Evolutionary conservation across 1,139 yeast species (phyloP).

Genomic region (Eremothecium sinecaudum): DNA sequence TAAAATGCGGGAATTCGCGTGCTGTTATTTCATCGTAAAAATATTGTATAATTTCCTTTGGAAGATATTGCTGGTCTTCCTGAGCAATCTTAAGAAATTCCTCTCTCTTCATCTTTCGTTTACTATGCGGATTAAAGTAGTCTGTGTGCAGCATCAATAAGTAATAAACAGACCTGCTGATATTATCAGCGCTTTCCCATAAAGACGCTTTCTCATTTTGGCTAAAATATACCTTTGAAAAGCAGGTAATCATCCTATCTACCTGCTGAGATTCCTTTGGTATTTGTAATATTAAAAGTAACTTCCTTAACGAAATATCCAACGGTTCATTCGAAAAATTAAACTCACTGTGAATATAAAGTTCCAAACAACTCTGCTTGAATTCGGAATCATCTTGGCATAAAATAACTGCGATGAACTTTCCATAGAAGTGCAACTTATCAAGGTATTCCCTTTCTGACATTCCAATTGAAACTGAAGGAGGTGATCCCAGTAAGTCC

Average conservation of each 20-base stretch:
- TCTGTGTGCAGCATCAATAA: slow-evolving; percentile 63
- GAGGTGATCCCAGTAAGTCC: slow-evolving; percentile 23
- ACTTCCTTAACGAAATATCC: slow-evolving; percentile 51
- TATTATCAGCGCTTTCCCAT: slow-evolving; percentile 38
- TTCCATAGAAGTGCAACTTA: slow-evolving; percentile 32
- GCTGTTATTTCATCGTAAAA: slow-evolving; percentile 55
- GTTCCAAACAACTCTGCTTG: slow-evolving; percentile 32
- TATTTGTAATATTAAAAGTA: slow-evolving; percentile 45
- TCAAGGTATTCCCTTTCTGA: slow-evolving; percentile 32
- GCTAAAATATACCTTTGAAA: slow-evolving; percentile 41
- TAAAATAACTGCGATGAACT: slow-evolving; percentile 34
- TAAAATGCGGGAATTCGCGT: slow-evolving; percentile 39
- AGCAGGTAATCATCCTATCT: slow-evolving; percentile 50
- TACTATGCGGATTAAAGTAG: slow-evolving; percentile 53
- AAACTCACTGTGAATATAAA: slow-evolving; percentile 35
- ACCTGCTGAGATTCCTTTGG: slow-evolving; percentile 68
- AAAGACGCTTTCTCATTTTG: slow-evolving; percentile 22
- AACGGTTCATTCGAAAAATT: slow-evolving; percentile 45
- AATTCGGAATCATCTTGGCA: slow-evolving; percentile 33
- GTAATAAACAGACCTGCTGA: slow-evolving; percentile 51
- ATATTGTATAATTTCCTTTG: slow-evolving; percentile 40
- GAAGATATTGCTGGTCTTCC: slow-evolving; percentile 31
- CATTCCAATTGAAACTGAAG: slow-evolving; percentile 31
- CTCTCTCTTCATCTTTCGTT: slow-evolving; percentile 49
- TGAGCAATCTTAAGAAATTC: slow-evolving; percentile 43